Base-by-base conservation (phyloP, 352 stramenopile species). In the Thraustochytrium sp. region DNA sequence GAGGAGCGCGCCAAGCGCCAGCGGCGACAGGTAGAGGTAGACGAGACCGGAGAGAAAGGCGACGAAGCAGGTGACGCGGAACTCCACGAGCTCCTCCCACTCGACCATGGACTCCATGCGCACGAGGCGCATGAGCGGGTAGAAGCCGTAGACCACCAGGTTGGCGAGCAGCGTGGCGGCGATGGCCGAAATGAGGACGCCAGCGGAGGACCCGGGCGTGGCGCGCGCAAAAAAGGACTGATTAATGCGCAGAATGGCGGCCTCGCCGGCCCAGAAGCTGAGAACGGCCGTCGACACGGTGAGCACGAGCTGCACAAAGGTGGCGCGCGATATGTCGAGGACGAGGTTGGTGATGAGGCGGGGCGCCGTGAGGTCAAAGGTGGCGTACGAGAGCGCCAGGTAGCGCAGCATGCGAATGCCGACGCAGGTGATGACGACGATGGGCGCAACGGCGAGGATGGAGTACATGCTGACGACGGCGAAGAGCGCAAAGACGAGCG, bases 21-120 rank as follows among this genome's bases (percentile, higher is more conserved):
- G 68, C 29, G 68, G 46, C 23, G 68, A 80, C 44, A 80, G 68
- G 51, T 80, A 80, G 31, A 80, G 53, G 68, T 80, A 80, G 5
- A 80, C 68, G 31, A 80, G 63, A n/a, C 68, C 68, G 29, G 68
- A 63, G 37, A 80, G 31, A 26, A 80, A 80, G 48, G 46, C 68
- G 31, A 80, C 44, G 38, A 80, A 80, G 51, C 68, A 80, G 26
- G 40, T 61, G n/a, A 80, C 53, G 34, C 68, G 68, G 49, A 75
- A 80, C 38, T 80, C 68, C 9, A 80, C 68, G 51, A 80, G 48
- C 34, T 80, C 68, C 31, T 80, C 68, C 68, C 42, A 63, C 44
- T 80, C 68, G 23, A 63, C 68, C 8, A 55, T 21, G 21, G 21
- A 34, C 11, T 16, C 23, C 21, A 46, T 16, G 34, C 31, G 31